A percentile compares a stretch with the other conserved stretches of the same genome.
phyloP scores from a whole-genome alignment of 306 rosid genomes.

The Quercus aquifolioides region DNA sequence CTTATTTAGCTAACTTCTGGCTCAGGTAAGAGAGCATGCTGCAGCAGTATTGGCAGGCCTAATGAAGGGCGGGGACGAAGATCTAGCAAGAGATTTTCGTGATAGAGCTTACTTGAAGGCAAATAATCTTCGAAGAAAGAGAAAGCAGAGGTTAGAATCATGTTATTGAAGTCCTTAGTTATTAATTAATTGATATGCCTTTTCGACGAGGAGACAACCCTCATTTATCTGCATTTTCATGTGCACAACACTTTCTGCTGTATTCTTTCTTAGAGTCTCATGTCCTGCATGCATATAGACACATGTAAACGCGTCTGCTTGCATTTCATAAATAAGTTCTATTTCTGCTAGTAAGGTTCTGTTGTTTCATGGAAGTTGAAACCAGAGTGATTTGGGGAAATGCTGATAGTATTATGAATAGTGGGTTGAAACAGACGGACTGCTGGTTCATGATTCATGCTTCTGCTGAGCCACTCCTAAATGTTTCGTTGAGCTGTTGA shows the following conservation, averaged over 20 bases:
- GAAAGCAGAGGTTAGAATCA: conserved; percentile 59
- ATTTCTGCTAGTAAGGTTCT: background rate
- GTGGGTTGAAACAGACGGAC: background rate
- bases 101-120: conserved; percentile 76
- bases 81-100: conserved; percentile 81
- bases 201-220: background rate
- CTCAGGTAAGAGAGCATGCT: conserved; percentile 93
- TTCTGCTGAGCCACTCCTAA: background rate
- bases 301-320: background rate
- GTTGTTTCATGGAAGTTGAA: background rate
- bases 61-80: conserved; percentile 98
- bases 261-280: background rate
- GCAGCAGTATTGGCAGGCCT: conserved; percentile 97
- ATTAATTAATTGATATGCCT: background rate
- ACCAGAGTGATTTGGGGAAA: background rate
- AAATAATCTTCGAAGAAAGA: conserved; percentile 55
- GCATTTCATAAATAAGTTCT: background rate
- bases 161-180: background rate
- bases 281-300: background rate
- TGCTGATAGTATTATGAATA: background rate
- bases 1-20: conserved; percentile 13
- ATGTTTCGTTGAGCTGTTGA: background rate
- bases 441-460: background rate
- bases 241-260: background rate
- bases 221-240: background rate